Base-by-base conservation (phyloP, 768 basidiomycete species). In the Pholiota microspora region DNA sequence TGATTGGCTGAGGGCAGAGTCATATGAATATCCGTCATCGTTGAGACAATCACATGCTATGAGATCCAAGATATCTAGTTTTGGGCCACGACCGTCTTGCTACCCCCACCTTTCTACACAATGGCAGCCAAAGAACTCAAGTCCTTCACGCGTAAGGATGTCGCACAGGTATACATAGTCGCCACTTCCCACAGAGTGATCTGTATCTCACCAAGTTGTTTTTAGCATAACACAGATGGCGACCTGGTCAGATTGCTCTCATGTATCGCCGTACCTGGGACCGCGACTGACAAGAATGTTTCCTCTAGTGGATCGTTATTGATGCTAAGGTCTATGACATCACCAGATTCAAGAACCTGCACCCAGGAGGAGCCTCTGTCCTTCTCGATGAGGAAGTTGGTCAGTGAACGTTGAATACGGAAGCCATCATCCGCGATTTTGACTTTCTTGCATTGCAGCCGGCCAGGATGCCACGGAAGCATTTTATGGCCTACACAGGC, bases 401-500 rank as follows among this genome's bases (percentile, higher is more conserved):
- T 87, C 42, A 48, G 87, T 75, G 10, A 28, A 28, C 15, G 16
- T 21, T 31, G 23, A 25, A 38, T 52, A 13, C 40, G 15, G 13
- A n/a, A n/a, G n/a, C n/a, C n/a, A n/a, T n/a, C n/a, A n/a, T n/a
- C 28, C 16, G 13, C n/a, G 15, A 13, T 29, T 28, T 27, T 23
- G 15, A 31, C 50, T 7, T 21, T 42, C 27, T 32, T 31, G 9
- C n/a, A 23, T 36, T 82, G 42, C 73, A 88, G 93, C 89, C 45
- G 94, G 93, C 2, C 79, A 91, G 71, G 94, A 97, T 64, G 88
- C 87, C 0, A 97, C 95, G 0, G 90, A 94, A 46, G 82, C 83
- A 8, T 98, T 98, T 75, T 98, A 89, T 62, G 86, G 90, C 31
- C 83, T 98, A 24, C 96, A 98, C 68, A 82, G 89, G 48, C 84